Evolutionary conservation across 2,329 filamentous ascomycete genomes (phyloP).

Genomic region (Claviceps maximensis): DNA sequence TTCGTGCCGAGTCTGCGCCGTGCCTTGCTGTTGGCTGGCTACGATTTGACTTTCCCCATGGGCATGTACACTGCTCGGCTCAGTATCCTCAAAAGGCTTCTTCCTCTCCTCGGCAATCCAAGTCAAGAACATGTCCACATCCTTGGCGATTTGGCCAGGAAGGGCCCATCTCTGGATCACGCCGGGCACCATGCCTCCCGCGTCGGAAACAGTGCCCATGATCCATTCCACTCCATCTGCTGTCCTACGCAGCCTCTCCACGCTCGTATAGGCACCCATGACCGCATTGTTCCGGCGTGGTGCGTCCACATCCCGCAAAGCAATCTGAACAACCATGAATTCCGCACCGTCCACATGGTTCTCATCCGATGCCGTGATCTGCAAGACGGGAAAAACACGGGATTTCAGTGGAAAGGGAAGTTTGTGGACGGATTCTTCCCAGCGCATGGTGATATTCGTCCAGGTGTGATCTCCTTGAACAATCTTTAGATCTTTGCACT

Average conservation of each 20-base stretch:
- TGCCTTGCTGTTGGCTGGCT: not conserved
- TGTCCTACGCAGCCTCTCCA: conserved; percentile 46
- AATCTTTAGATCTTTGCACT: conserved; percentile 27
- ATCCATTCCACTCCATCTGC: conserved; percentile 51
- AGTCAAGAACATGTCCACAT: conserved; percentile 53
- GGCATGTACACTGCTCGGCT: not conserved
- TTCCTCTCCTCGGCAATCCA: conserved; percentile 42
- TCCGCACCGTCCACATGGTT: conserved; percentile 22
- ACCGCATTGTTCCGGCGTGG: conserved; percentile 32
- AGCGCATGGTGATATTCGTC: conserved; percentile 32
- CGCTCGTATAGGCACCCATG: conserved; percentile 47
- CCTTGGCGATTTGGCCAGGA: conserved; percentile 51
- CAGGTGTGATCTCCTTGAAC: conserved; percentile 27
- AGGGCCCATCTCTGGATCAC: conserved; percentile 53
- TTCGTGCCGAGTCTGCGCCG: not conserved
- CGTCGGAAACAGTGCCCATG: conserved; percentile 66
- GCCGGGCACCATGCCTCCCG: conserved; percentile 50
- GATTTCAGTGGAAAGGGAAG: conserved; percentile 47
- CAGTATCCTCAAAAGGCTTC: not conserved
- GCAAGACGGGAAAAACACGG: conserved; percentile 53
- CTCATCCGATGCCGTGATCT: conserved; percentile 37
- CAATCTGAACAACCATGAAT: conserved; percentile 45
- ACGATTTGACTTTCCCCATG: not conserved
- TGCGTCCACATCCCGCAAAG: conserved; percentile 24
- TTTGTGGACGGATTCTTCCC: conserved; percentile 54